Percentiles rank a stretch among this genome's conserved stretches.
Conservation (phyloP, 108 stramenopile species). For the Schizochytrium sp. region DNA sequence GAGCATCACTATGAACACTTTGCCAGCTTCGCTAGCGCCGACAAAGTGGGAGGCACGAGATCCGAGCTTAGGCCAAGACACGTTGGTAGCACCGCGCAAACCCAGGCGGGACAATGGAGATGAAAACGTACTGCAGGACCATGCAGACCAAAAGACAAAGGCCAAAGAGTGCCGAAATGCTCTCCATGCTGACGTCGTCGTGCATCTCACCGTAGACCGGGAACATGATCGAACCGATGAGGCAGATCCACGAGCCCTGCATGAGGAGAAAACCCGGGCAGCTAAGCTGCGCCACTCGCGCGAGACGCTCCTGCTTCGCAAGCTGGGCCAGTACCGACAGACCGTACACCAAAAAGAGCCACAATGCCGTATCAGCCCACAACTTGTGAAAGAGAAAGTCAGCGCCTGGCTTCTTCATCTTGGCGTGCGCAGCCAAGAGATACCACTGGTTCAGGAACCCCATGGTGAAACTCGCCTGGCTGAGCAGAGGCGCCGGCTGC, state of each 20-base stretch:
- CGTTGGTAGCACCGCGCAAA: background rate
- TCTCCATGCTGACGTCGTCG: background rate
- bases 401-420: background rate
- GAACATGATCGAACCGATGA: background rate
- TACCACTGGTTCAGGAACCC: background rate
- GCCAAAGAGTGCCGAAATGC: background rate
- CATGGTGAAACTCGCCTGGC: background rate
- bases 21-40: no score
- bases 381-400: background rate
- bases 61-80: background rate
- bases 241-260: background rate
- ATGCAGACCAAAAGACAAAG: background rate
- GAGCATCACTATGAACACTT: no score
- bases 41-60: no score
- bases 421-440: background rate
- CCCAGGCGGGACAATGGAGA: background rate
- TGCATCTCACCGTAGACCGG: background rate
- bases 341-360: background rate
- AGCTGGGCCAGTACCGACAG: background rate
- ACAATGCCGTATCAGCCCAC: background rate
- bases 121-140: background rate
- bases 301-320: background rate
- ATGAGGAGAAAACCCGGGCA: background rate
- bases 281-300: background rate
- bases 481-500: background rate